phyloP scores from a whole-genome alignment of 441 rosid species.

The Populus hybrid region DNA sequence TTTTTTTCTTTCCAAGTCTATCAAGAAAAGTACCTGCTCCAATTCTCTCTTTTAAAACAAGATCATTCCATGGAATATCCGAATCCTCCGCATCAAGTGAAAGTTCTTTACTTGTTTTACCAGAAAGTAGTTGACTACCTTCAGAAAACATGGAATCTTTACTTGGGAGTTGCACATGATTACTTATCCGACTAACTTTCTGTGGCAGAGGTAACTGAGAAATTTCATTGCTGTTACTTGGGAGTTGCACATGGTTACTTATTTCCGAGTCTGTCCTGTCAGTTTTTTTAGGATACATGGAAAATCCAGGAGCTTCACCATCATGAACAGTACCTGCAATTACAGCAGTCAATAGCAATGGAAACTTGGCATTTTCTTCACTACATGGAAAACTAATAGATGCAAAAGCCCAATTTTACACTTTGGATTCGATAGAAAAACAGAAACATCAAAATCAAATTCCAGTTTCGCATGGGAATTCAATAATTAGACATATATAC shows the following conservation, averaged over 20 bases:
- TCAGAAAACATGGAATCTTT: slow-evolving; percentile 40
- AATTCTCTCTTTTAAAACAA: slow-evolving; percentile 81
- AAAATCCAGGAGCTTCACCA: slow-evolving; percentile 54
- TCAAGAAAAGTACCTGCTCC: slow-evolving; percentile 75
- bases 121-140: slow-evolving; percentile 38
- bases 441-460: background rate
- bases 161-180: background rate
- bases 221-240: slow-evolving; percentile 40
- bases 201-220: slow-evolving; percentile 38
- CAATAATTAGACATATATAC: background rate
- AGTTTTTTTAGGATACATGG: slow-evolving; percentile 46
- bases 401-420: background rate
- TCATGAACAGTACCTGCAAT: slow-evolving; percentile 36
- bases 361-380: background rate
- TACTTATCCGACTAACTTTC: slow-evolving; percentile 27
- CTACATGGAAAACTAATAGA: background rate
- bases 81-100: slow-evolving; percentile 80
- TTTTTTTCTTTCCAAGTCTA: background rate
- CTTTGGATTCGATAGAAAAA: background rate
- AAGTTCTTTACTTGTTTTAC: slow-evolving; percentile 49
- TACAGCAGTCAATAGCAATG: slow-evolving; percentile 15
- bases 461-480: background rate
- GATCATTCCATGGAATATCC: slow-evolving; percentile 92
- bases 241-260: slow-evolving; percentile 37
- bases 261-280: slow-evolving; percentile 47